A percentile compares a stretch with the other conserved stretches of the same genome.
phyloP scores from a whole-genome alignment of 768 basidiomycete species.

The Xanthoconium purpureum region DNA sequence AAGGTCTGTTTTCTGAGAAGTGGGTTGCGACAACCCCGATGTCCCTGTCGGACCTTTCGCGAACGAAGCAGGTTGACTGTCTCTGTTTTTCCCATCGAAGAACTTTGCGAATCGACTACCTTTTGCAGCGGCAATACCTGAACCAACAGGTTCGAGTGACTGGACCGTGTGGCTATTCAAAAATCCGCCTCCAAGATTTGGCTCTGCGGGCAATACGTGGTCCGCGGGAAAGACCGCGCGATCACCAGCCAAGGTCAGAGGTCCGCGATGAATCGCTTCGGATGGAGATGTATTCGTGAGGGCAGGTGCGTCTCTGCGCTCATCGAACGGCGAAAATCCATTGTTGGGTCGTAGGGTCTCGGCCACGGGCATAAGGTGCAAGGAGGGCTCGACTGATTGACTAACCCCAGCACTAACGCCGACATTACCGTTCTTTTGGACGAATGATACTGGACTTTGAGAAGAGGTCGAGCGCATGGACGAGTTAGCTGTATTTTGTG shows the following conservation, averaged over 20 bases:
- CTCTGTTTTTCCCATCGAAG: slow-evolving; percentile 70
- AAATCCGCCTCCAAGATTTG: slow-evolving; percentile 15
- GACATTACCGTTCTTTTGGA: slow-evolving; percentile 23
- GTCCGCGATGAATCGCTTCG: slow-evolving; percentile 21
- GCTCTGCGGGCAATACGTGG: slow-evolving; percentile 18
- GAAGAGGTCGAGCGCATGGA: slow-evolving; percentile 20
- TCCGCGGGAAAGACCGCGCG: slow-evolving; percentile 24
- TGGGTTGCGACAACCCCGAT: slow-evolving; percentile 46
- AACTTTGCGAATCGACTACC: slow-evolving; percentile 87
- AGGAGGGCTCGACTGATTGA: slow-evolving; percentile 17
- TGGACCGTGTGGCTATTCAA: slow-evolving; percentile 13
- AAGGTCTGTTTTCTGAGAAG: slow-evolving; percentile 45
- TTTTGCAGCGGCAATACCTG: slow-evolving; percentile 53
- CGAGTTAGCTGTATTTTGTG: slow-evolving; percentile 16
- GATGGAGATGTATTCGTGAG: slow-evolving; percentile 11
- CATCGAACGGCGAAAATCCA: slow-evolving; percentile 60
- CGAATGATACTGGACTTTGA: slow-evolving; percentile 23
- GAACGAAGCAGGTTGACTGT: slow-evolving; percentile 31
- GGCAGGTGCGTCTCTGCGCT: slow-evolving; percentile 24
- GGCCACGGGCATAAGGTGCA: slow-evolving; percentile 8
- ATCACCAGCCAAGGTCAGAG: slow-evolving; percentile 18
- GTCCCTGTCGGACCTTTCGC: slow-evolving; percentile 40
- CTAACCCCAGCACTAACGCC: slow-evolving; percentile 8
- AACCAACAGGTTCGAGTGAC: slow-evolving; percentile 33
- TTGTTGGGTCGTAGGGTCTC: slow-evolving; percentile 18